Conservation (phyloP, 371 early-diverging fungal species). For the Mortierella sp. region DNA sequence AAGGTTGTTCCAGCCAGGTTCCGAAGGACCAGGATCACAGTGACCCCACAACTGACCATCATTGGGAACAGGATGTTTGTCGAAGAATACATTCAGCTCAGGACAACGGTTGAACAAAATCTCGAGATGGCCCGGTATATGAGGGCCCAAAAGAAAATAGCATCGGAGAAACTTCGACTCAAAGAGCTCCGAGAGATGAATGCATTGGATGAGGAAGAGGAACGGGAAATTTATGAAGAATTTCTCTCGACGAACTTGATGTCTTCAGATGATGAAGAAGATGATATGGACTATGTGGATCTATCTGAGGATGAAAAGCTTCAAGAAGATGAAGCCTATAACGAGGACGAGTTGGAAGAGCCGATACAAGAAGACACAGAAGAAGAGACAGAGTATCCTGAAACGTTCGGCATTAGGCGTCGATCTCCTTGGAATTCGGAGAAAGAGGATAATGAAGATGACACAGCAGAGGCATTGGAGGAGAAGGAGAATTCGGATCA, state of each 20-base stretch:
- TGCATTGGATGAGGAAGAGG: slow-evolving; percentile 38
- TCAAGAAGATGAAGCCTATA: slow-evolving; percentile 5
- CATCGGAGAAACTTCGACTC: slow-evolving; percentile 1
- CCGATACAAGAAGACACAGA: neutral
- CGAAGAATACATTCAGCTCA: slow-evolving; percentile 32
- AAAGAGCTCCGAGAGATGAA: slow-evolving; percentile 2
- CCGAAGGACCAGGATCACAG: slow-evolving; percentile 9
- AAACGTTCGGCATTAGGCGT: slow-evolving; percentile 26
- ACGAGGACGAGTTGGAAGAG: slow-evolving; percentile 7
- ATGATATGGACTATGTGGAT: slow-evolving; percentile 29
- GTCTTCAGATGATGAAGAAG: slow-evolving; percentile 39
- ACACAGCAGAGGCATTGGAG: neutral
- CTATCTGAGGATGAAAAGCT: slow-evolving; percentile 5
- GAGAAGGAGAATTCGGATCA: slow-evolving; percentile 1
- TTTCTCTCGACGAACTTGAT: slow-evolving; percentile 38
- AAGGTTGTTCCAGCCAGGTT: slow-evolving; percentile 36
- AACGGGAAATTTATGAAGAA: slow-evolving; percentile 28
- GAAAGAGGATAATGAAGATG: slow-evolving; percentile 11
- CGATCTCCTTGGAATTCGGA: slow-evolving; percentile 9
- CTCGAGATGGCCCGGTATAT: slow-evolving; percentile 21
- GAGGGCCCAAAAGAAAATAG: neutral
- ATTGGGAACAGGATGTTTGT: slow-evolving; percentile 24
- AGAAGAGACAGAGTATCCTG: neutral
- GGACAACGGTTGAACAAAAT: slow-evolving; percentile 26
- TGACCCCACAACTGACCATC: neutral